Base-by-base conservation (phyloP, 352 stramenopile genomes). In the Blastocystis sp. region DNA sequence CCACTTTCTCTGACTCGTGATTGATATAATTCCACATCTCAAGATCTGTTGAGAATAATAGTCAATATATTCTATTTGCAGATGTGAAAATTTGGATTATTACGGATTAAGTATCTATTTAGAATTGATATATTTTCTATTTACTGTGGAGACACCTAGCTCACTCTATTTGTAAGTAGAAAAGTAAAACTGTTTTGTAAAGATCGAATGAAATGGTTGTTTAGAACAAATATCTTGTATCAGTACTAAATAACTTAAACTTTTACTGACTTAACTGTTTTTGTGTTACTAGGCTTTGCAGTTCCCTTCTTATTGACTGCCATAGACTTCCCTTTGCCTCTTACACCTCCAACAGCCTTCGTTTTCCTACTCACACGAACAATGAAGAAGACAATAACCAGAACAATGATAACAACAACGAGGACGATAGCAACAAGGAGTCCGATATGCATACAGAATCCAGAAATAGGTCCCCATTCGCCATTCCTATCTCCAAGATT, bases 11-110 rank as follows among this genome's bases (percentile, higher is more conserved):
- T 9, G 73, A 43, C 3, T 43, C 34, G 1, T 34, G 18, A 45
- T 50, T 68, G 24, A 85, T 53, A 64, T 68, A 85, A 26, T 45
- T 85, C 73, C 73, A 85, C 73, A 85, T 85, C 5, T 43, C 30
- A 34, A 75, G 64, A 75, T 39, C 26, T 39, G 26, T 37, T 41
- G 24, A n/a, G n/a, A n/a, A n/a, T 75, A 53, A n/a, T 75, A 45
- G n/a, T 4, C 50, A 9, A 20, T 9, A 20, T 56, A 9, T 37
- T 53, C 13, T 37, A 75, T 75, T 75, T 75, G 64, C 64, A n/a
- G n/a, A 75, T 75, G 18, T 34, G 64, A 41, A 39, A 75, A n/a
- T 53, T 75, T 53, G 20, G 5, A n/a, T n/a, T n/a, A n/a, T n/a
- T n/a, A n/a, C n/a, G n/a, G n/a, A n/a, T n/a, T n/a, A n/a, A n/a